Base-by-base conservation (phyloP, 768 basidiomycete genomes). In the Chiua virens region DNA sequence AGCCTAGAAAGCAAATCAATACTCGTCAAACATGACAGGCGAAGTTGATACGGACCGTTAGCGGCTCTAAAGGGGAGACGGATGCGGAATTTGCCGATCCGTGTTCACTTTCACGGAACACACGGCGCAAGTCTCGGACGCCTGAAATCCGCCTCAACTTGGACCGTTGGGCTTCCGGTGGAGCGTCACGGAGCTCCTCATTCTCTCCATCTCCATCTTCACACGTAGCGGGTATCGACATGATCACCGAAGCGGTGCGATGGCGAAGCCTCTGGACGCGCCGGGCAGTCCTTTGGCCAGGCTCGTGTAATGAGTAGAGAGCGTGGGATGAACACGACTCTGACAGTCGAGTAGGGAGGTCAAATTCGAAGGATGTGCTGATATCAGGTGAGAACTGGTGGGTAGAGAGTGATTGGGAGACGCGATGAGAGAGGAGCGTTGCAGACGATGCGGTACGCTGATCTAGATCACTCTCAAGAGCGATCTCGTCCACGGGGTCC, bases 191-290 rank as follows among this genome's bases (percentile, higher is more conserved):
- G 35, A 38, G 49, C 10, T 53, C 42, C 35, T 53, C 14, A 23
- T 56, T 11, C 7, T 30, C 27, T 27, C 27, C 30, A 18, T 56
- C 50, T 15, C 27, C 15, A 22, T 60, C 55, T 15, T 65, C 63
- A 2, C 42, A 58, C 18, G 67, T 68, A 14, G 64, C 66, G 21
- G 67, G 67, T 41, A 68, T 50, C 22, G 66, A 58, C 49, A 37
- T 46, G 50, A 70, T 47, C 27, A 68, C 45, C 47, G 52, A 54
- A 35, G 64, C 63, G 7, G 52, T 70, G 45, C 66, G 64, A 35
- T 55, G 42, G 37, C 67, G 68, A 46, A 68, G 68, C 20, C 53
- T 55, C 39, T 47, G 54, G 23, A 36, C 60, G 42, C 60, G 67
- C 34, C 53, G 35, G 43, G 56, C 54, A 20, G 56, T 70, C 52